Conservation (phyloP, 2,329 filamentous ascomycete genomes). For the Leptographium radiaticola region DNA sequence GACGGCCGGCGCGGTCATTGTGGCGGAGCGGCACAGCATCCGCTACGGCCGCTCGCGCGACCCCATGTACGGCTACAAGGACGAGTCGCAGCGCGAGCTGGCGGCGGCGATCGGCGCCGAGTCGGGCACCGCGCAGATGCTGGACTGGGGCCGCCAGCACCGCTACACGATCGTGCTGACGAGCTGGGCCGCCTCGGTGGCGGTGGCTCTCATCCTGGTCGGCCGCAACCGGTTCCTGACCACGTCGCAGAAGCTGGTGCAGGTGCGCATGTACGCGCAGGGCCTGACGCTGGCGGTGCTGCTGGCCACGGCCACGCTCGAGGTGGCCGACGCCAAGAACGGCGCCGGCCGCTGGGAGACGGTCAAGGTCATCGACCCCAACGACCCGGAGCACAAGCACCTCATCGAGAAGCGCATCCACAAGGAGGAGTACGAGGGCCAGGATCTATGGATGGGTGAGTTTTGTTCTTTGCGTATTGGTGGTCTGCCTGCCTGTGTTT, state of each 20-base stretch:
- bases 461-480: conserved; percentile 5
- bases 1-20: conserved; percentile 80
- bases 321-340: conserved; percentile 62
- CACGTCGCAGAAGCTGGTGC: conserved; percentile 76
- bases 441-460: conserved; percentile 86
- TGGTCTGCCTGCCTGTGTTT: not conserved
- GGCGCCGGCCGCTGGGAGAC: conserved; percentile 76
- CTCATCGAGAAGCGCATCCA: conserved; percentile 79
- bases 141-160: conserved; percentile 66
- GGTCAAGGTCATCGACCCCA: conserved; percentile 64
- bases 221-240: conserved; percentile 63
- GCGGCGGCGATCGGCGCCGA: conserved; percentile 44
- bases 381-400: conserved; percentile 71
- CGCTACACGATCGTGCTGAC: conserved; percentile 76
- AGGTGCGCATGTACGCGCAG: conserved; percentile 90
- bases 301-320: conserved; percentile 69
- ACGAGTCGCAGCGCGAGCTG: conserved; percentile 43
- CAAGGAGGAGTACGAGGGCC: conserved; percentile 74
- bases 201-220: conserved; percentile 59
- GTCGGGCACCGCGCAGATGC: conserved; percentile 43
- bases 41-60: conserved; percentile 58
- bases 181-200: conserved; percentile 74
- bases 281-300: conserved; percentile 76
- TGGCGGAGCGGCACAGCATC: conserved; percentile 59
- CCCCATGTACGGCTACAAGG: conserved; percentile 52